Evolutionary conservation across 768 basidiomycete genomes (phyloP).

Genomic region (Phanerochaete carnosa): DNA sequence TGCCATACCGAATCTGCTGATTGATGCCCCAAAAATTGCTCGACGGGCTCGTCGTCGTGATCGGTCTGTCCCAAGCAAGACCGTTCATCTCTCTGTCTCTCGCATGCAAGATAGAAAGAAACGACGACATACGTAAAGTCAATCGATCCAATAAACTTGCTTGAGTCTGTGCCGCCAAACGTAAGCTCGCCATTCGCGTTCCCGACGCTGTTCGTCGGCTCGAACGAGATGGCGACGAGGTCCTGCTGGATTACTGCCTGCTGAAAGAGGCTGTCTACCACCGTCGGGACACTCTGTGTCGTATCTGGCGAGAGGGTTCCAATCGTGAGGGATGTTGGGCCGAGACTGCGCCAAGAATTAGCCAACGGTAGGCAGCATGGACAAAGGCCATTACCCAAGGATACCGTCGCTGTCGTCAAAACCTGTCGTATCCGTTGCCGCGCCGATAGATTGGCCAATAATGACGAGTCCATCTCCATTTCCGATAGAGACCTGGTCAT

Average conservation of each 20-base stretch:
- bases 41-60: slow-evolving; percentile 30
- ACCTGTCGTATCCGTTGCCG: slow-evolving; percentile 43
- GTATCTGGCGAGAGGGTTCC: background rate
- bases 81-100: too few relatives aligned
- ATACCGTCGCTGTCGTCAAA: slow-evolving; percentile 53
- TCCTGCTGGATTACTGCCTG: slow-evolving; percentile 25
- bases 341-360: slow-evolving; percentile 37
- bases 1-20: slow-evolving; percentile 27
- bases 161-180: slow-evolving; percentile 32
- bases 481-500: slow-evolving; percentile 55
- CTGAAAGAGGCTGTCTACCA: slow-evolving; percentile 28
- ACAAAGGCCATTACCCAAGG: slow-evolving; percentile 42
- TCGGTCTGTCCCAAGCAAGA: slow-evolving; percentile 16
- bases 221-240: slow-evolving; percentile 30
- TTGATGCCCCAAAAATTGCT: slow-evolving; percentile 33
- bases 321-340: slow-evolving; percentile 41
- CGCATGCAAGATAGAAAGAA: background rate
- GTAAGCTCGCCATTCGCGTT: slow-evolving; percentile 33
- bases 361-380: too few relatives aligned
- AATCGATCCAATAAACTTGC: slow-evolving; percentile 31
- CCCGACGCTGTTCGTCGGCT: slow-evolving; percentile 22
- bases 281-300: background rate
- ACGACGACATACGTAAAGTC: slow-evolving; percentile 14
- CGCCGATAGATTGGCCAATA: slow-evolving; percentile 59
- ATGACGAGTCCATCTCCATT: slow-evolving; percentile 52